Evolutionary conservation across 805 yeast species (phyloP), one percentile per base, ranked within the genome.

Genomic region (Starmerella bombi): DNA sequence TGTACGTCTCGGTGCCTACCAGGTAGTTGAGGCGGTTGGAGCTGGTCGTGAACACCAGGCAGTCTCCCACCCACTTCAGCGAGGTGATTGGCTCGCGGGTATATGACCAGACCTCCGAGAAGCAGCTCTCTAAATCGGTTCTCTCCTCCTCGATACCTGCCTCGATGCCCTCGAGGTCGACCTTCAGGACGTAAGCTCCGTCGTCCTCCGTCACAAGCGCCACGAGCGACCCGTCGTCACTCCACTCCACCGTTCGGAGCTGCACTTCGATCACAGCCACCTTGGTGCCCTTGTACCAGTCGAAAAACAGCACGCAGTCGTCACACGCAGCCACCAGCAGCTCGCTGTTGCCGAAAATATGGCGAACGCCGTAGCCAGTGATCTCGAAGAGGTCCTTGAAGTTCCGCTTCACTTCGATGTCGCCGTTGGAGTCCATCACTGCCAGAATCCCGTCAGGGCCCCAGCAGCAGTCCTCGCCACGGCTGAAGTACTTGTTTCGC

Each of bases 61-160:
- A 96, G 65, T 91, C 97, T 50, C 97, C 98, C 54, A 86, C 85
- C 85, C 96, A 91, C 60, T 77, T 79, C 55, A 96, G 96, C 22
- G 93, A 78, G 45, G 81, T 74, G 29, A 88, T 73, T 16, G 76
- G 64, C 59, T 91, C 99, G 19, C 45, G 40, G 43, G 73, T 71
- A 44, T 84, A 71, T 46, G 93, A 94, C 54, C 78, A 74, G 42
- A 83, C 66, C 19, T 86, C 86, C 41, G 82, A 93, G 59, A 91
- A 84, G 14, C 88, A 73, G 29, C 72, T 79, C 56, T 81, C 95
- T 28, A 80, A 80, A 55, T 75, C 81, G 41, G 72, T 61, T 8
- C 66, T 60, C 41, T 74, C 83, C 35, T 65, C 64, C 34, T 69
- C 70, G 28, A 77, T 57, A 15, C 84, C 81, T 40, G 70, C 75